Conservation (phyloP, 1,284 basidiomycete genomes). For the Entoloma clypeatum region DNA sequence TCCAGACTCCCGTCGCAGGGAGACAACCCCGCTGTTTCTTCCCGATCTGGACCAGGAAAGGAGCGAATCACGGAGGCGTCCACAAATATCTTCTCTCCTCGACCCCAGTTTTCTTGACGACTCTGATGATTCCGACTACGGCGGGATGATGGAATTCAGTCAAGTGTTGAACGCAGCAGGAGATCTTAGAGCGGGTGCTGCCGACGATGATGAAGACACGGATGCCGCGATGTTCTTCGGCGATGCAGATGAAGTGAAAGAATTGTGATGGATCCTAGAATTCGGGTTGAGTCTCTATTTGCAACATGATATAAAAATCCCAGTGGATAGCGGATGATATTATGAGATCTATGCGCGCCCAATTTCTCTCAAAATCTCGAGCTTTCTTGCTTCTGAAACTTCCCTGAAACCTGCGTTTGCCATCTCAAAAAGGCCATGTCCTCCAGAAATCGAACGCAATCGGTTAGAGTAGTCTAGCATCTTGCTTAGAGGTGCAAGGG, state of each 20-base stretch:
- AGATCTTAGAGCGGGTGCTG: constrained; percentile 45
- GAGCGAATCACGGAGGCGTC: constrained; percentile 34
- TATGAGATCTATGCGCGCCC: constrained; percentile 52
- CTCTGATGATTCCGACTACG: constrained; percentile 40
- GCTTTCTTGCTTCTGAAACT: constrained; percentile 54
- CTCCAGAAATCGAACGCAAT: constrained; percentile 77
- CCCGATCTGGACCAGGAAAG: constrained; percentile 51
- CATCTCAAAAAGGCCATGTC: constrained; percentile 81
- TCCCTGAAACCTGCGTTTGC: constrained; percentile 67
- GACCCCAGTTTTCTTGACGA: constrained; percentile 30
- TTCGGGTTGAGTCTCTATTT: constrained; percentile 9
- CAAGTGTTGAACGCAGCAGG: constrained; percentile 62
- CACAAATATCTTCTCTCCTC: constrained; percentile 42
- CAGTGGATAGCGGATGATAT: constrained; percentile 14
- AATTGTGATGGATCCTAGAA: constrained; percentile 37
- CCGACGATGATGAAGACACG: constrained; percentile 68
- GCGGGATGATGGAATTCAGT: constrained; percentile 69
- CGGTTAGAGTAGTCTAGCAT: constrained; percentile 80
- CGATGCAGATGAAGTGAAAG: constrained; percentile 71
- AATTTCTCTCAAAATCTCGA: constrained; percentile 73
- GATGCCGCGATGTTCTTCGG: constrained; percentile 72
- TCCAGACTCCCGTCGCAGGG: constrained; percentile 22
- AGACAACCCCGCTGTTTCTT: constrained; percentile 62
- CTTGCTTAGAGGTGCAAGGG: constrained; percentile 71
- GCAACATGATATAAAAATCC: constrained; percentile 8